These are phyloP conservation scores for Mortierella alpina DNA, from an alignment of 192 early-diverging fungal genomes.

Conservation along the genomic window DNA sequence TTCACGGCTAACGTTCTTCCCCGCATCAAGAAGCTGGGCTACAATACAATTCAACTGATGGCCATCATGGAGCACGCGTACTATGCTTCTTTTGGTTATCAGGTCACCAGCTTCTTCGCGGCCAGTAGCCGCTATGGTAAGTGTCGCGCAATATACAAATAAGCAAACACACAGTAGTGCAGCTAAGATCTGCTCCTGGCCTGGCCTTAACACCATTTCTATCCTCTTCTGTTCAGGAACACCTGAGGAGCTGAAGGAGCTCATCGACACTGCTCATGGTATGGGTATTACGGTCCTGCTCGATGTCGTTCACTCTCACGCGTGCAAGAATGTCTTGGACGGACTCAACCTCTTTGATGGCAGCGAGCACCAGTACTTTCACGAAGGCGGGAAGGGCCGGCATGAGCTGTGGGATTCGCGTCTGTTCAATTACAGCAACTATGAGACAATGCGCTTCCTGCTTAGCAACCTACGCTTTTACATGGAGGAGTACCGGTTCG, in stretches of 20 bases:
- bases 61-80: conserved; percentile 99
- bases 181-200: background rate
- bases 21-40: conserved; percentile 84
- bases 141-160: background rate
- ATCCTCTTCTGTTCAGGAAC: conserved; percentile 54
- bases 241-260: conserved; percentile 91
- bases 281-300: conserved; percentile 89
- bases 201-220: background rate
- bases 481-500: conserved; percentile 90
- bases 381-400: conserved; percentile 82
- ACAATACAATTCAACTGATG: conserved; percentile 89
- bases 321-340: conserved; percentile 94
- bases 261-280: conserved; percentile 93
- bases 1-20: conserved; percentile 89
- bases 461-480: conserved; percentile 96
- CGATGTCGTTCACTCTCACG: conserved; percentile 97
- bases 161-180: background rate
- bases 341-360: conserved; percentile 97
- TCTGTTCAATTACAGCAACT: conserved; percentile 94
- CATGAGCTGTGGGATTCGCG: conserved; percentile 96
- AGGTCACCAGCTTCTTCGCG: conserved; percentile 98
- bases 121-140: conserved; percentile 88
- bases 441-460: conserved; percentile 93
- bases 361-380: conserved; percentile 96
- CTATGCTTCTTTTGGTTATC: conserved; percentile 98